These are phyloP conservation scores for Skeletonema potamos DNA, from an alignment of 108 stramenopile species.

Conservation along the genomic window DNA sequence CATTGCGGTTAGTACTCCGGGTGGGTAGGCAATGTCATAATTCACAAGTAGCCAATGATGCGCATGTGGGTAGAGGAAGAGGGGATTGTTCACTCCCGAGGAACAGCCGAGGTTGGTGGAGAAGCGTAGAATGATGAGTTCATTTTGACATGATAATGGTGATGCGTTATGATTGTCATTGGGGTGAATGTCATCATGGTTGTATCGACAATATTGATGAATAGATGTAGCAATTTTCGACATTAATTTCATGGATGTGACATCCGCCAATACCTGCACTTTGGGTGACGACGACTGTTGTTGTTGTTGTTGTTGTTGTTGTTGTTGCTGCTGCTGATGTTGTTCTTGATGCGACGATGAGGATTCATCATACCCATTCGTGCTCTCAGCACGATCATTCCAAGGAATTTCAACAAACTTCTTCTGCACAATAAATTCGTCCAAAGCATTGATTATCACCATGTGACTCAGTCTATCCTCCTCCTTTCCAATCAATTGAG, in stretches of 20 bases:
- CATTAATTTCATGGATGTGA: slow-evolving; percentile 18
- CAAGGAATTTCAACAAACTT: slow-evolving; percentile 28
- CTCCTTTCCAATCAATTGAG: slow-evolving; percentile 9
- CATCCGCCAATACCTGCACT: slow-evolving; percentile 25
- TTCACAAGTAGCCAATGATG: slow-evolving; percentile 43
- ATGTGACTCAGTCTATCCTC: slow-evolving; percentile 22
- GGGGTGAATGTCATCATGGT: background rate
- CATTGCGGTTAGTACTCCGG: slow-evolving; percentile 24
- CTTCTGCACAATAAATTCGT: slow-evolving; percentile 14
- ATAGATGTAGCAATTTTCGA: slow-evolving; percentile 34
- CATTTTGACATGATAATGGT: slow-evolving; percentile 17
- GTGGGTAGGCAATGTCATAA: slow-evolving; percentile 49
- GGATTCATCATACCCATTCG: too few species aligned
- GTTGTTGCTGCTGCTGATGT: background rate
- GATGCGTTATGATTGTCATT: background rate
- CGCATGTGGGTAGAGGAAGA: slow-evolving; percentile 33
- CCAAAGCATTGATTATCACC: slow-evolving; percentile 22
- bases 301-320: background rate
- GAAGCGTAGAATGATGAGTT: slow-evolving; percentile 43
- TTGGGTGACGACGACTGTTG: background rate
- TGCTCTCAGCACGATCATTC: background rate
- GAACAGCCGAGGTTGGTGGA: slow-evolving; percentile 45
- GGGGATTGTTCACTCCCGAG: slow-evolving; percentile 38
- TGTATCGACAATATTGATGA: slow-evolving; percentile 33
- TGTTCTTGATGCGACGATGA: background rate